A percentile compares a stretch with the other conserved stretches of the same genome.
phyloP scores from a whole-genome alignment of 1,284 basidiomycete species.

The Bjerkandera adusta region DNA sequence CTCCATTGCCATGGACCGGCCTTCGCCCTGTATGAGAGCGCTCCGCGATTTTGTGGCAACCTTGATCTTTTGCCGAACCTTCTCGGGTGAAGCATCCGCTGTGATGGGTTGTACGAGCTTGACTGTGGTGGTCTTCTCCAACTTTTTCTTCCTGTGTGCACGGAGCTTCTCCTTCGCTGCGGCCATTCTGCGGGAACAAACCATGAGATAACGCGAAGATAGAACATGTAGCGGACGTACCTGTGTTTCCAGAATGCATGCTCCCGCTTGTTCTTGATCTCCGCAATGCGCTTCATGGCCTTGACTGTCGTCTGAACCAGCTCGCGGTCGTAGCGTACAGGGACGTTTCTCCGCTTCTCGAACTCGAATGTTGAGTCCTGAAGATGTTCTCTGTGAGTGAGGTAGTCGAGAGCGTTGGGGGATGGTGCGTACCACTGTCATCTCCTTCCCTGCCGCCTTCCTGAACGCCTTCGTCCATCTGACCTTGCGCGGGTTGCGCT shows the following conservation, averaged over 20 bases:
- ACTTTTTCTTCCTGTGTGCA: slow-evolving; percentile 63
- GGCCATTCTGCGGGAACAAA: slow-evolving; percentile 63
- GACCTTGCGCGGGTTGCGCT: slow-evolving; percentile 98
- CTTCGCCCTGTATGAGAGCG: slow-evolving; percentile 75
- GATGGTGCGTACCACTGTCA: slow-evolving; percentile 82
- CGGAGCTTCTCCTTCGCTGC: slow-evolving; percentile 70
- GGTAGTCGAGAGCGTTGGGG: slow-evolving; percentile 2
- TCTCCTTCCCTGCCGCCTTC: slow-evolving; percentile 98
- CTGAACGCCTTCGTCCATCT: slow-evolving; percentile 99
- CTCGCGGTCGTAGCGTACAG: slow-evolving; percentile 96
- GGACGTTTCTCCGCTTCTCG: slow-evolving; percentile 98
- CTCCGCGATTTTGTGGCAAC: slow-evolving; percentile 66
- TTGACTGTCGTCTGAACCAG: slow-evolving; percentile 92
- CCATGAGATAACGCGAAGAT: not conserved
- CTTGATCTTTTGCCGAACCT: slow-evolving; percentile 77
- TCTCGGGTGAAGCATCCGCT: slow-evolving; percentile 42
- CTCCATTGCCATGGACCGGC: slow-evolving; percentile 81
- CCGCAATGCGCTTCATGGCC: slow-evolving; percentile 94
- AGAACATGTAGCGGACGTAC: slow-evolving; percentile 37
- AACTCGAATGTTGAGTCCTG: slow-evolving; percentile 99
- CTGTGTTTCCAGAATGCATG: slow-evolving; percentile 97
- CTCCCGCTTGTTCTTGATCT: slow-evolving; percentile 91
- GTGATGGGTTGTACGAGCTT: slow-evolving; percentile 72
- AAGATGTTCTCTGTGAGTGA: slow-evolving; percentile 1
- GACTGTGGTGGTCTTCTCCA: slow-evolving; percentile 57